Conservation (phyloP, 306 rosid species). For the Glycine soja region DNA sequence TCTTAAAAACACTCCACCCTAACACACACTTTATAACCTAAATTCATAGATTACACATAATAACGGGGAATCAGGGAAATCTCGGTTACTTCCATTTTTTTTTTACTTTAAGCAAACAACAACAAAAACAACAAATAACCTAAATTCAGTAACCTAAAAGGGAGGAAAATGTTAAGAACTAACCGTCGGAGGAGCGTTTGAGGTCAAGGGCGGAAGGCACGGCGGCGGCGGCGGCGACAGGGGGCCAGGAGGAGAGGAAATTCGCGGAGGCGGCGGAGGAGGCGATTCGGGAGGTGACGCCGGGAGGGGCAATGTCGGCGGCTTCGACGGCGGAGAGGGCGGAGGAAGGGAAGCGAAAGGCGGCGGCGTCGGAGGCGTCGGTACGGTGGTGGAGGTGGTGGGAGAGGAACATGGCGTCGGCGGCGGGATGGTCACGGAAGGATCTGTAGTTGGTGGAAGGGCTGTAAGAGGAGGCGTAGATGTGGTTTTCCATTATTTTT, state of each 20-base stretch:
- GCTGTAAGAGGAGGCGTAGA: constrained; percentile 48
- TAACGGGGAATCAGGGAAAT: not conserved
- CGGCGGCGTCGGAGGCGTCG: constrained; percentile 40
- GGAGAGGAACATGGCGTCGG: constrained; percentile 47
- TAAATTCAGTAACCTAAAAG: no score
- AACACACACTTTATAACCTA: not conserved
- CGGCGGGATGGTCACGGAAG: constrained; percentile 28
- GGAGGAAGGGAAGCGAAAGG: not conserved
- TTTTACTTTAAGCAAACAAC: not conserved
- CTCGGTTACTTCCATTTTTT: no score
- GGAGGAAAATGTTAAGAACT: not conserved
- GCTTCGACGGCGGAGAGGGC: no score
- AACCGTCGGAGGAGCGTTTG: constrained; percentile 87
- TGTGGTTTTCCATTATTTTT: constrained; percentile 47
- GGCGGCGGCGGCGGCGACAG: constrained; percentile 28
- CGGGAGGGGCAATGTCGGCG: constrained; percentile 56
- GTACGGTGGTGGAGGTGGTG: constrained; percentile 19
- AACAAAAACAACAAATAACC: not conserved
- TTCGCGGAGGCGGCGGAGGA: constrained; percentile 53
- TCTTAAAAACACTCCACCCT: not conserved
- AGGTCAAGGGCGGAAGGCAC: constrained; percentile 51
- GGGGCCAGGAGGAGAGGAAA: constrained; percentile 62
- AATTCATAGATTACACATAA: not conserved
- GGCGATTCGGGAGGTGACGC: constrained; percentile 44
- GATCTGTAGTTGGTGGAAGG: constrained; percentile 53